Evolutionary conservation across 2,329 filamentous ascomycete genomes (phyloP).

Genomic region (Aspergillus sp.): DNA sequence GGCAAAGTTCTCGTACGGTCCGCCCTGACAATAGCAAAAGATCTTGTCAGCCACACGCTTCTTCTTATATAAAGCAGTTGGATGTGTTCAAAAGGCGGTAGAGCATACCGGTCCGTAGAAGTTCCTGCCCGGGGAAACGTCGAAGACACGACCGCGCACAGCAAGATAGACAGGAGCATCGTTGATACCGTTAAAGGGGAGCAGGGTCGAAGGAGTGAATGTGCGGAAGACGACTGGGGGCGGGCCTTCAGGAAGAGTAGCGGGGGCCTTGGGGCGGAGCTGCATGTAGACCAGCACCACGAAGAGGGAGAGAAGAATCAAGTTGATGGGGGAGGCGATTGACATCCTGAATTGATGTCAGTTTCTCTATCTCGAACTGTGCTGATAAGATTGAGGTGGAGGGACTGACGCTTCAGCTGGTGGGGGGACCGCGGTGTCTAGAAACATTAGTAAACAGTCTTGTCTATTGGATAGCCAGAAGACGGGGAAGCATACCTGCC

Average conservation of each 20-base stretch:
- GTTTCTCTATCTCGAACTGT: neutral
- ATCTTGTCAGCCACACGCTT: neutral
- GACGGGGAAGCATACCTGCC: too few relatives aligned
- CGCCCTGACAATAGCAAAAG: slow-evolving; percentile 48
- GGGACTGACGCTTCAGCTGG: slow-evolving; percentile 33
- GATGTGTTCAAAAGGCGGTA: neutral
- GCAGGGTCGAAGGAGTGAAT: slow-evolving; percentile 78
- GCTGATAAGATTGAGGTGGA: neutral
- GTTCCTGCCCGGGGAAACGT: slow-evolving; percentile 79
- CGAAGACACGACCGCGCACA: slow-evolving; percentile 88
- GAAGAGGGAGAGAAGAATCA: slow-evolving; percentile 57
- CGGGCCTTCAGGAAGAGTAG: slow-evolving; percentile 50
- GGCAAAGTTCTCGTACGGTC: slow-evolving; percentile 94
- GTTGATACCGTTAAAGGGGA: slow-evolving; percentile 75
- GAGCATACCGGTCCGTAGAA: slow-evolving; percentile 75
- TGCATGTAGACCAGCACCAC: slow-evolving; percentile 54
- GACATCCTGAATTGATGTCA: slow-evolving; percentile 41
- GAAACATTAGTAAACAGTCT: neutral
- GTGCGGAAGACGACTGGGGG: slow-evolving; percentile 77
- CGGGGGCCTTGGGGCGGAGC: slow-evolving; percentile 50
- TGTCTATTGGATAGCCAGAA: neutral
- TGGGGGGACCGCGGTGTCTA: slow-evolving; percentile 14
- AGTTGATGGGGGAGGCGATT: slow-evolving; percentile 57
- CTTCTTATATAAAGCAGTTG: neutral
- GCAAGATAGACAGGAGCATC: slow-evolving; percentile 77